Base-by-base conservation (phyloP, 495 filamentous ascomycete genomes). In the Annulohypoxylon bovei region DNA sequence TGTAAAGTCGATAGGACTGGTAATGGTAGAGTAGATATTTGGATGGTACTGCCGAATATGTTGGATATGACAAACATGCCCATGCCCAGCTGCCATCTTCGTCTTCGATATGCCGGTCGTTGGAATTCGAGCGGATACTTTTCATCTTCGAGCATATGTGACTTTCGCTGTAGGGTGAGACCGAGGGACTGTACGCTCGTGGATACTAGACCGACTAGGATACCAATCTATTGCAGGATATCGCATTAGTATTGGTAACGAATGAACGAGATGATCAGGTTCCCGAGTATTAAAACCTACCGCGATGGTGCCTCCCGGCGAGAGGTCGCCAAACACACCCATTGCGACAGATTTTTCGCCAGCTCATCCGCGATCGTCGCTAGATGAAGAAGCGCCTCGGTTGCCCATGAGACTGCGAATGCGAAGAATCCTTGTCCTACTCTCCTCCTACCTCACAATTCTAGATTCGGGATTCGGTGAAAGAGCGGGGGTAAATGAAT, bases 21-120 rank as follows among this genome's bases (percentile, higher is more conserved):
- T 16, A 99, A 85, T 1, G 95, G 95, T 47, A 99, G 86, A 4
- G 94, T 98, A 5, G 95, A 98, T 76, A 99, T 98, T 76, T 99
- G 95, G 65, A 99, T 95, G 3, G 93, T 93, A 78, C 94, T 97
- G 22, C 95, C 95, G 56, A 98, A 84, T 59, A 99, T 86, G 72
- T 99, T 99, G 67, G 95, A 89, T 55, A 97, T 81, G 66, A 99
- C 88, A 82, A 98, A 99, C 89, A 99, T 97, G 70, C 89, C 86
- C 92, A 99, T 98, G 56, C 95, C 95, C 62, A 98, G 81, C 90
- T 99, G 95, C 95, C 95, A 99, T 86, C 93, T 87, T 77, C 96
- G 87, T 76, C 95, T 88, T 74, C 91, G 89, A 79, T 97, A 94
- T 4, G 96, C 93, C 30, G 95, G 95, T 71, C 95, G 84, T 69